phyloP scores from a whole-genome alignment of 108 stramenopile genomes.

The Cyclotella baltica region DNA sequence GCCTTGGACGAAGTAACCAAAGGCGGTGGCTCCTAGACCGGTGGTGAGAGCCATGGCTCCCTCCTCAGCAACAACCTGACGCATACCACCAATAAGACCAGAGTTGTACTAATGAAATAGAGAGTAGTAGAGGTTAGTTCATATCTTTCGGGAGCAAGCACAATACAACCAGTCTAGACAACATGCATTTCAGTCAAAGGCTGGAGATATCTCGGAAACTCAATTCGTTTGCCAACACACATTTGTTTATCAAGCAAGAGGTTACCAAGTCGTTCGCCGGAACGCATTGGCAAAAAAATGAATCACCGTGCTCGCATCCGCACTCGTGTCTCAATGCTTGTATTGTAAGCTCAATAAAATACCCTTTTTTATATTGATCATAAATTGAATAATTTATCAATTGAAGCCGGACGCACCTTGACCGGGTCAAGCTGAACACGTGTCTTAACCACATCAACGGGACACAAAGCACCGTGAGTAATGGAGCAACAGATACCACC shows the following conservation, averaged over 20 bases:
- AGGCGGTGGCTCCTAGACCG: constrained; percentile 95
- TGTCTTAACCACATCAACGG: constrained; percentile 98
- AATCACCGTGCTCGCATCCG: too few species aligned
- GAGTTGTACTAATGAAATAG: constrained; percentile 78
- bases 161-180: too few species aligned
- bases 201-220: too few species aligned
- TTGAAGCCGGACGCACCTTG: constrained; percentile 63
- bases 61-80: constrained; percentile 90
- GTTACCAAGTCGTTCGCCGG: too few species aligned
- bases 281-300: too few species aligned
- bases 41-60: constrained; percentile 96
- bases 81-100: constrained; percentile 94
- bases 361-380: neutral
- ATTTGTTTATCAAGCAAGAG: too few species aligned
- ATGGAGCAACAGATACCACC: constrained; percentile 98
- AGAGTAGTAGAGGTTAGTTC: neutral
- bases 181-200: too few species aligned
- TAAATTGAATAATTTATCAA: too few species aligned
- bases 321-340: too few species aligned
- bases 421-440: constrained; percentile 94
- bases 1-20: constrained; percentile 98
- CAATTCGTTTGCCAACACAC: too few species aligned
- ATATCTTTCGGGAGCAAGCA: too few species aligned
- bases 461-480: constrained; percentile 96
- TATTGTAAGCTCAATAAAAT: too few species aligned